Evolutionary conservation across 2,329 filamentous ascomycete genomes (phyloP).

Genomic region (Colletotrichum euphorbiae): DNA sequence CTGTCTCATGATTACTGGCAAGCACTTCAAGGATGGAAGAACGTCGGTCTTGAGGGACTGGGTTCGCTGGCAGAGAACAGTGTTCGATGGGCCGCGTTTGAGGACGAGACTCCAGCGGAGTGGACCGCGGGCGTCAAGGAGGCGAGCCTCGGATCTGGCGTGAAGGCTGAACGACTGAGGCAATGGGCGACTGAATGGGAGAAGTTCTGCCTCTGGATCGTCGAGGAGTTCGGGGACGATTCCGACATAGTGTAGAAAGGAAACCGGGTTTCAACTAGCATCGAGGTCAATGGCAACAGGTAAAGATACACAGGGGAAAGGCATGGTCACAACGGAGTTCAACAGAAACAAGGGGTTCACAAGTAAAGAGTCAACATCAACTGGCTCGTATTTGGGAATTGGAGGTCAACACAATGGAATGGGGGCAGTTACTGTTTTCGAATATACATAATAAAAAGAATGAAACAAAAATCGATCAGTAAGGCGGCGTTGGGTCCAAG

Average conservation of each 20-base stretch:
- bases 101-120: constrained; percentile 74
- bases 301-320: neutral
- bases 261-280: neutral
- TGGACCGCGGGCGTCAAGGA: constrained; percentile 78
- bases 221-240: constrained; percentile 74
- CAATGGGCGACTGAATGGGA: constrained; percentile 84
- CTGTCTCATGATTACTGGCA: constrained; percentile 91
- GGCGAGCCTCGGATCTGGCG: constrained; percentile 74
- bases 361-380: constrained; percentile 13
- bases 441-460: too few relatives aligned
- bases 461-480: too few relatives aligned
- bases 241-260: constrained; percentile 54
- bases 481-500: too few relatives aligned
- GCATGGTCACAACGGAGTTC: constrained; percentile 26
- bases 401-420: constrained; percentile 15
- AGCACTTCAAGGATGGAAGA: constrained; percentile 84
- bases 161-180: constrained; percentile 75
- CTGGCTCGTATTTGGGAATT: neutral
- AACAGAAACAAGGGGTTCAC: constrained; percentile 4
- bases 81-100: constrained; percentile 83
- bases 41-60: constrained; percentile 81
- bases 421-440: neutral
- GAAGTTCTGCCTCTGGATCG: constrained; percentile 85
- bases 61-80: constrained; percentile 87
- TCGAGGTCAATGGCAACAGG: neutral